A percentile compares a stretch with the other conserved stretches of the same genome.
Evolutionary conservation across 2,329 filamentous ascomycete genomes (phyloP).

Genomic region (Alternaria panax): DNA sequence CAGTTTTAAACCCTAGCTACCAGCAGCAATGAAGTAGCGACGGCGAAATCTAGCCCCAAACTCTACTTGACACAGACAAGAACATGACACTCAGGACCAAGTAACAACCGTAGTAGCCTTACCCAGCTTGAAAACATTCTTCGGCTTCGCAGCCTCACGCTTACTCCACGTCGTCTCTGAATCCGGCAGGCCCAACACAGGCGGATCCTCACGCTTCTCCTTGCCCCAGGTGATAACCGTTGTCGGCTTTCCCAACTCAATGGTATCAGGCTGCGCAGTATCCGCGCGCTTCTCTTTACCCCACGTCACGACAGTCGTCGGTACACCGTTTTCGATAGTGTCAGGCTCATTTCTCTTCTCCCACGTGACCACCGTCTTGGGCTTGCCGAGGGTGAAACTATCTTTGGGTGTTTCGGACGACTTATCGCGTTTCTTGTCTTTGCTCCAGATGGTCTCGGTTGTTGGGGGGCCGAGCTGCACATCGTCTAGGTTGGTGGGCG

Average conservation of each 20-base stretch:
- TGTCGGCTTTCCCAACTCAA: not conserved
- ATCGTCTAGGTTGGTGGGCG: slow-evolving; percentile 7
- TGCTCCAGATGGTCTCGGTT: slow-evolving; percentile 31
- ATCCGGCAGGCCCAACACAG: slow-evolving; percentile 12
- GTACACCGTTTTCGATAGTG: not conserved
- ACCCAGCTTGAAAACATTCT: slow-evolving; percentile 24
- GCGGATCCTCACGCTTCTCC: slow-evolving; percentile 16
- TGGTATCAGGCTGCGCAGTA: not conserved
- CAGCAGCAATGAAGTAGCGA: not conserved
- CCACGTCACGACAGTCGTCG: not conserved
- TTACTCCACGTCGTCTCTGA: slow-evolving; percentile 30
- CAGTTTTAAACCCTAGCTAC: not conserved
- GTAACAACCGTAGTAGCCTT: slow-evolving; percentile 25
- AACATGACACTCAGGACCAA: slow-evolving; percentile 15
- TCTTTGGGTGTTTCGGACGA: not conserved
- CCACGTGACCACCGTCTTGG: slow-evolving; percentile 1
- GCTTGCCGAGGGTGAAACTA: slow-evolving; percentile 7
- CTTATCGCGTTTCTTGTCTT: slow-evolving; percentile 5
- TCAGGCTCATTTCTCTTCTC: slow-evolving; percentile 1
- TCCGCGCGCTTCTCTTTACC: slow-evolving; percentile 3
- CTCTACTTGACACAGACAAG: not conserved
- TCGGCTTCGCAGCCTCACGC: slow-evolving; percentile 15
- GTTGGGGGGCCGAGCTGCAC: slow-evolving; percentile 27
- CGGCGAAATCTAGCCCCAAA: not conserved
- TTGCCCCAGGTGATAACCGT: slow-evolving; percentile 13